A percentile compares a stretch with the other conserved stretches of the same genome.
These are phyloP conservation scores for Fusarium sp. DNA, from an alignment of 2,329 filamentous ascomycete species.

Conservation along the genomic window DNA sequence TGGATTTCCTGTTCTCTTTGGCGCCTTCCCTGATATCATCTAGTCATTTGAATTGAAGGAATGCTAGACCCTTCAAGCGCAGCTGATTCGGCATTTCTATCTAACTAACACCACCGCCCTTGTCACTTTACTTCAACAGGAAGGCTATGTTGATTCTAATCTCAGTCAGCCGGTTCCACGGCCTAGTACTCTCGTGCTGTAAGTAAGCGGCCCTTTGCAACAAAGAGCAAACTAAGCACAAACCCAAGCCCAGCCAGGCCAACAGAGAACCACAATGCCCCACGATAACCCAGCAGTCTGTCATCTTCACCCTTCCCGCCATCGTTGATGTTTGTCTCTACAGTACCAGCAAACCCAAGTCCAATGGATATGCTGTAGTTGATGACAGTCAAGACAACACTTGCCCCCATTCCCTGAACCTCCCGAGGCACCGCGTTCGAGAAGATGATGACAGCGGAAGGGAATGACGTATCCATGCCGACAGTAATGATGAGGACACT, in stretches of 20 bases:
- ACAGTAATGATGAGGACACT: conserved; percentile 16
- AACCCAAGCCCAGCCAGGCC: background rate
- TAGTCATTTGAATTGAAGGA: too few species aligned
- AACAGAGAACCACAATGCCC: conserved; percentile 10
- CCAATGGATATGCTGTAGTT: conserved; percentile 24
- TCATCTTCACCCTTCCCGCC: background rate
- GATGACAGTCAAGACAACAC: conserved; percentile 12
- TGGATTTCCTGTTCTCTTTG: too few species aligned
- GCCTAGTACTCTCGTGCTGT: background rate
- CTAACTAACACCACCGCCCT: too few species aligned
- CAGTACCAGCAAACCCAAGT: conserved; percentile 11
- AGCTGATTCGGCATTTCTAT: too few species aligned
- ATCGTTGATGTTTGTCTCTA: conserved; percentile 10
- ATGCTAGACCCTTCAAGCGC: too few species aligned
- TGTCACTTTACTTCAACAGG: too few species aligned
- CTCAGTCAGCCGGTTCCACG: background rate
- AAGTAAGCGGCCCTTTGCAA: background rate
- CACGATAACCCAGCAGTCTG: conserved; percentile 10
- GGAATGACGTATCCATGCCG: conserved; percentile 17
- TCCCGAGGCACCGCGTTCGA: conserved; percentile 8
- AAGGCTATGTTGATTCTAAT: too few species aligned
- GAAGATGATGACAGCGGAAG: conserved; percentile 20
- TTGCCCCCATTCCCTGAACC: conserved; percentile 17
- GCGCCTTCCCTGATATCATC: too few species aligned
- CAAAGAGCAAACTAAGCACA: background rate